Evolutionary conservation across 129 eudicot genomes (phyloP).

Genomic region (Scalesia atractyloides): DNA sequence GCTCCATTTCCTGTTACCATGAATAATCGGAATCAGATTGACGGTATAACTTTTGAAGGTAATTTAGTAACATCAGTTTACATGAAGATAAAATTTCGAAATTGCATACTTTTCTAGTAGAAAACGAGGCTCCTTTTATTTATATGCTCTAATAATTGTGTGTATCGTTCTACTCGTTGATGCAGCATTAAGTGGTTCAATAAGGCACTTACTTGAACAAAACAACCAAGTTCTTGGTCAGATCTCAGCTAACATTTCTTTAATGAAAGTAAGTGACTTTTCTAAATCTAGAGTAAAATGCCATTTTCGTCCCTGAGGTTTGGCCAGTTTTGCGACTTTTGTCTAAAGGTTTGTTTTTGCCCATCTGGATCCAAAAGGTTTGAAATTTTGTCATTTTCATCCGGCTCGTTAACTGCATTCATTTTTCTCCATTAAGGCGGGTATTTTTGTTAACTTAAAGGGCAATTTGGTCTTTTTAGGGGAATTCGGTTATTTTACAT

Average conservation of each 20-base stretch:
- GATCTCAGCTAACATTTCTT: slow-evolving; percentile 71
- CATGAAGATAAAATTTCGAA: not conserved
- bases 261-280: slow-evolving; percentile 55
- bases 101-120: not conserved
- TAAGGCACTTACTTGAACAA: slow-evolving; percentile 68
- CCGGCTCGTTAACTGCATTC: no score
- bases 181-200: slow-evolving; percentile 64
- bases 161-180: slow-evolving; percentile 13
- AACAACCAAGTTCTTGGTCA: slow-evolving; percentile 67
- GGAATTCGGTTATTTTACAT: no score
- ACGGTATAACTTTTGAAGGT: slow-evolving; percentile 58
- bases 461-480: no score
- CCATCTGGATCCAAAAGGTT: no score
- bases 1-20: slow-evolving; percentile 57
- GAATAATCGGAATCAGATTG: slow-evolving; percentile 51
- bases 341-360: no score
- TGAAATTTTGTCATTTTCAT: no score
- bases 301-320: no score
- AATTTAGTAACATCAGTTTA: not conserved
- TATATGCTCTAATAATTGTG: not conserved
- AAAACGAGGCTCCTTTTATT: not conserved
- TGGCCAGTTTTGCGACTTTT: no score
- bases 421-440: no score
- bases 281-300: no score
- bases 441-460: no score